A percentile compares a stretch with the other conserved stretches of the same genome.
Conservation (phyloP, 768 basidiomycete genomes). For the Phanerochaete carnosa region DNA sequence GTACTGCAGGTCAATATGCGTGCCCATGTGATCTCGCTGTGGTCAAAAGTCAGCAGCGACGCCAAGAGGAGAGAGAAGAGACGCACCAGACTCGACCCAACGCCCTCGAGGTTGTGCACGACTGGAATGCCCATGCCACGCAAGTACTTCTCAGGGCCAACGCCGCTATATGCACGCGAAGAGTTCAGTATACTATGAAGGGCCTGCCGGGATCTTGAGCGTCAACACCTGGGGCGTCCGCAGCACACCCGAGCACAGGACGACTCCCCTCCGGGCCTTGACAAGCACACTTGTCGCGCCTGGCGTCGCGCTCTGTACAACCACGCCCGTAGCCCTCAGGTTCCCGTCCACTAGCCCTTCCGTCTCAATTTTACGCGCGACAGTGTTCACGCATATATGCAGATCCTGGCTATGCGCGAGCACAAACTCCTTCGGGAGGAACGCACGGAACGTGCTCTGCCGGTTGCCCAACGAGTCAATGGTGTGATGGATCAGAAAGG, state of each 20-base stretch:
- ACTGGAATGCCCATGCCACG: neutral
- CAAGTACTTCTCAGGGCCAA: conserved; percentile 1
- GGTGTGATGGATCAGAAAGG: neutral
- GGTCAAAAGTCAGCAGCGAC: neutral
- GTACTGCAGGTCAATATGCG: neutral
- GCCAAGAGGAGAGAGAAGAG: neutral
- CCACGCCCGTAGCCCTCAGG: neutral
- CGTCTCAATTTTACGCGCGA: conserved; percentile 1
- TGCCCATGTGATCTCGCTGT: conserved; percentile 6
- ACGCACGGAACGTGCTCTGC: neutral
- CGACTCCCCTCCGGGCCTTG: neutral
- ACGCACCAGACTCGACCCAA: conserved; percentile 1
- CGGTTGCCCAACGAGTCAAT: neutral
- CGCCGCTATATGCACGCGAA: neutral
- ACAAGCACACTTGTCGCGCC: neutral
- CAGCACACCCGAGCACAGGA: neutral
- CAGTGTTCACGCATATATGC: neutral
- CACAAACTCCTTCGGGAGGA: neutral
- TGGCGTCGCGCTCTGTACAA: neutral
- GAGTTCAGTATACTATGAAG: neutral
- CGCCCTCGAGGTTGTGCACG: conserved; percentile 1
- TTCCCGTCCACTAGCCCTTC: neutral
- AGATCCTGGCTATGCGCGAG: neutral
- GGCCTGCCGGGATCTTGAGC: neutral
- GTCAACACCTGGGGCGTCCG: neutral